phyloP scores from a whole-genome alignment of 306 rosid genomes.

The Chamaecrista fasciculata region DNA sequence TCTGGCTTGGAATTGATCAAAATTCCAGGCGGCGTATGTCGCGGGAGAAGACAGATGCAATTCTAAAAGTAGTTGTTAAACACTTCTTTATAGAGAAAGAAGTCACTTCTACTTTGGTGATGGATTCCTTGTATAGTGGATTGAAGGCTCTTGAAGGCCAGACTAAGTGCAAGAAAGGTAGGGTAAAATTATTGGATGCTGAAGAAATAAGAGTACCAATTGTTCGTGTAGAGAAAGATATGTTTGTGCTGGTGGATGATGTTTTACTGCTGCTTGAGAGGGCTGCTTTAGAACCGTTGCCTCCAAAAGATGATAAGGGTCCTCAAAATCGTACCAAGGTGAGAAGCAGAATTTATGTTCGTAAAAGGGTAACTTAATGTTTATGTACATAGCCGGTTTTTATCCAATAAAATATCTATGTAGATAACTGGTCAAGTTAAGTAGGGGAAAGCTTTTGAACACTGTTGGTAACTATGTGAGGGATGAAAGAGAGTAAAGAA shows the following conservation, averaged over 20 bases:
- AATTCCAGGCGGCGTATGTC: slow-evolving; percentile 82
- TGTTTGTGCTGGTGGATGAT: slow-evolving; percentile 89
- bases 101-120: slow-evolving; percentile 94
- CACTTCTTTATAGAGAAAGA: slow-evolving; percentile 97
- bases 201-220: slow-evolving; percentile 89
- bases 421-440: slow-evolving; percentile 12
- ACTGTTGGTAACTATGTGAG: background rate
- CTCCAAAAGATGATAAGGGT: slow-evolving; percentile 99
- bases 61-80: slow-evolving; percentile 89
- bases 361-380: background rate
- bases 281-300: slow-evolving; percentile 93
- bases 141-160: slow-evolving; percentile 92
- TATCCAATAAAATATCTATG: slow-evolving; percentile 12
- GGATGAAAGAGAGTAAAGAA: slow-evolving; percentile 5
- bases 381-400: slow-evolving; percentile 13
- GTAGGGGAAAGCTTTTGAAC: slow-evolving; percentile 14
- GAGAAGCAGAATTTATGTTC: slow-evolving; percentile 25
- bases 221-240: slow-evolving; percentile 82
- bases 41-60: slow-evolving; percentile 79
- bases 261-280: slow-evolving; percentile 85
- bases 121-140: slow-evolving; percentile 98
- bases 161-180: slow-evolving; percentile 62
- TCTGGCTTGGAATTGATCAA: slow-evolving; percentile 96
- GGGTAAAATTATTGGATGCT: slow-evolving; percentile 57
- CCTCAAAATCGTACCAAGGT: slow-evolving; percentile 99